Conservation (phyloP, 495 filamentous ascomycete species). For the Penicillium macrosclerotiorum region DNA sequence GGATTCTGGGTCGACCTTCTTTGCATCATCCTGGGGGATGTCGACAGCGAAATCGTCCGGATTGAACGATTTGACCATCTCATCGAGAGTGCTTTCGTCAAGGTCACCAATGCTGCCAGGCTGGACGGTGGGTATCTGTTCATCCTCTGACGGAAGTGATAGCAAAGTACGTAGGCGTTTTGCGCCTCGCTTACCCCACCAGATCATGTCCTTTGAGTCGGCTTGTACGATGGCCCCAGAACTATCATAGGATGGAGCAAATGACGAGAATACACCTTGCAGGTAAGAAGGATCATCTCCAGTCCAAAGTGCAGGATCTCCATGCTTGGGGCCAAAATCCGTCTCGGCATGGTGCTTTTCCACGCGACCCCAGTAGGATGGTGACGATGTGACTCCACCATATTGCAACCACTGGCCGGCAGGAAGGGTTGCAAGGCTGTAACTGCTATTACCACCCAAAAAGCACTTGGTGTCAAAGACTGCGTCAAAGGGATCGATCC, state of each 20-base stretch:
- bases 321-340: conserved; percentile 14
- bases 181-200: conserved; percentile 79
- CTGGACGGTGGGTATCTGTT: conserved; percentile 37
- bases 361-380: conserved; percentile 41
- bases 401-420: conserved; percentile 46
- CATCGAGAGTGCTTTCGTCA: conserved; percentile 48
- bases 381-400: conserved; percentile 41
- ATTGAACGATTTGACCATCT: conserved; percentile 49
- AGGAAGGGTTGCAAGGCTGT: conserved; percentile 39
- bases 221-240: conserved; percentile 68
- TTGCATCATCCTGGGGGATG: conserved; percentile 39
- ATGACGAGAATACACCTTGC: conserved; percentile 80
- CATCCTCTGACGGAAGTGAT: conserved; percentile 39
- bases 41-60: conserved; percentile 36
- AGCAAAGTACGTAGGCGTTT: conserved; percentile 54
- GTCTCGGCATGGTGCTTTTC: conserved; percentile 30
- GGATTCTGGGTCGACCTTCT: conserved; percentile 43
- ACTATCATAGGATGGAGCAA: conserved; percentile 82
- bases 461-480: conserved; percentile 35
- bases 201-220: conserved; percentile 70
- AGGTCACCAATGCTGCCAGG: conserved; percentile 44
- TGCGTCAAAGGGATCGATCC: conserved; percentile 45
- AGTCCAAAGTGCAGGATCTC: conserved; percentile 33
- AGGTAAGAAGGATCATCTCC: conserved; percentile 58
- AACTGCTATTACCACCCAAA: conserved; percentile 40